Evolutionary conservation across 2,329 filamentous ascomycete genomes (phyloP), one percentile per base, ranked within the genome.

Genomic region (Penicillium crustosum): DNA sequence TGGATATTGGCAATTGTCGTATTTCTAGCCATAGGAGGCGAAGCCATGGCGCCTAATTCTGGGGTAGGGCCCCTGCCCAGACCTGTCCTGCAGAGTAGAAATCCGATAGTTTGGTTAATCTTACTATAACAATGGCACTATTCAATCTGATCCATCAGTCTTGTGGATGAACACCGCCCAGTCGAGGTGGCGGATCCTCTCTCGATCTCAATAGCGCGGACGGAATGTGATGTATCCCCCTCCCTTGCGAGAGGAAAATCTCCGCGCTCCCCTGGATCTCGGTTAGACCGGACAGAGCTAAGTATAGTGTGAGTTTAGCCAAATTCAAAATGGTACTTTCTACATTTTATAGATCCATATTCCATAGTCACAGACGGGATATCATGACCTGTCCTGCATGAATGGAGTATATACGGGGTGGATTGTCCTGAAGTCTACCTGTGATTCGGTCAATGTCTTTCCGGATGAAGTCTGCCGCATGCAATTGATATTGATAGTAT

Each of bases 161-260:
- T 13, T 44, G 39, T 48, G 36, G n/a, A 41, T 51, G 39, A 12
- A 59, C 47, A 50, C 23, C 19, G 17, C 13, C 23, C 47, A 35
- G 42, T 45, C 6, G 39, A 55, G 39, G 42, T 53, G 38, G 55
- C 42, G 33, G 55, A 55, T 59, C 53, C 41, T 52, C 21, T 50
- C 38, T 33, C 49, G 33, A 53, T 52, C 60, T 52, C 57, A 56
- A 60, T 61, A 53, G 55, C 47, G 47, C 45, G 38, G 29, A 15
- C 39, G 42, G 27, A 39, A 64, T 67, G 60, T 67, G 65, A 67
- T 58, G 55, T 62, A 50, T 67, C 65, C 23, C 31, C 19, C 29
- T 19, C 42, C 43, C 33, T 57, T 31, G 35, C 33, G 21, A 53
- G 35, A 42, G 21, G 21, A 36, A 53, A 57, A 48, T 21, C 55